Conservation (phyloP, 768 basidiomycete genomes). For the Tulasnella sp. region DNA sequence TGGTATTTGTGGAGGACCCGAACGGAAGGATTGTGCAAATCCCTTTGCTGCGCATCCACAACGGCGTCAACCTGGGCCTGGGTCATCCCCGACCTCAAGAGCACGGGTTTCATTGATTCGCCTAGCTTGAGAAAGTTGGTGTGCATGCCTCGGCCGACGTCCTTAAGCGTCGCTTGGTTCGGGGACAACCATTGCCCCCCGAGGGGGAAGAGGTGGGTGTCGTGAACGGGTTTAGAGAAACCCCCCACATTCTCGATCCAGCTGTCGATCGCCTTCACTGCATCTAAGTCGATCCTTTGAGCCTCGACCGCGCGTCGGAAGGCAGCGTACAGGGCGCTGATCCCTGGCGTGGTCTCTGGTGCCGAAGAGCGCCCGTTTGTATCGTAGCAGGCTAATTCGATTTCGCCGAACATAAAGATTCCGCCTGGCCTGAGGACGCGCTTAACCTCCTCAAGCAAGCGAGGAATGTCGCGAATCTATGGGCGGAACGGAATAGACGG, state of each 20-base stretch:
- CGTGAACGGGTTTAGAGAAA: slow-evolving; percentile 12
- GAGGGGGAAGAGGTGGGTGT: slow-evolving; percentile 31
- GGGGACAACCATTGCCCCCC: slow-evolving; percentile 18
- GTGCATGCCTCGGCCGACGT: slow-evolving; percentile 27
- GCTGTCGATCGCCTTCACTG: slow-evolving; percentile 26
- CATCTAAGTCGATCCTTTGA: slow-evolving; percentile 27
- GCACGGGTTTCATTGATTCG: slow-evolving; percentile 32
- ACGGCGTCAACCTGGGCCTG: slow-evolving; percentile 18
- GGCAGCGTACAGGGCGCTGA: slow-evolving; percentile 28
- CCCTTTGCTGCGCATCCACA: slow-evolving; percentile 17
- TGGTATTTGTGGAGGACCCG: slow-evolving; percentile 26
- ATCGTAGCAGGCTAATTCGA: slow-evolving; percentile 26
- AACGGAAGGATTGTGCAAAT: slow-evolving; percentile 20
- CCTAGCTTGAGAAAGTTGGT: slow-evolving; percentile 19
- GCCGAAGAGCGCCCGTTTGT: slow-evolving; percentile 28
- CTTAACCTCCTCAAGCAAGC: slow-evolving; percentile 23
- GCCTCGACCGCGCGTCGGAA: slow-evolving; percentile 31
- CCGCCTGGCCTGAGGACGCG: slow-evolving; percentile 27
- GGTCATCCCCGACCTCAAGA: slow-evolving; percentile 19
- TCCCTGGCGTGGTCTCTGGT: slow-evolving; percentile 17
- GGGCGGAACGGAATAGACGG: not conserved
- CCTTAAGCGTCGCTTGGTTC: slow-evolving; percentile 2
- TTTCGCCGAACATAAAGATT: slow-evolving; percentile 35
- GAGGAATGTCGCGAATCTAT: slow-evolving; percentile 32
- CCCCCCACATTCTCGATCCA: slow-evolving; percentile 27